Conservation (phyloP, 306 rosid genomes). For the Morella rubra region DNA sequence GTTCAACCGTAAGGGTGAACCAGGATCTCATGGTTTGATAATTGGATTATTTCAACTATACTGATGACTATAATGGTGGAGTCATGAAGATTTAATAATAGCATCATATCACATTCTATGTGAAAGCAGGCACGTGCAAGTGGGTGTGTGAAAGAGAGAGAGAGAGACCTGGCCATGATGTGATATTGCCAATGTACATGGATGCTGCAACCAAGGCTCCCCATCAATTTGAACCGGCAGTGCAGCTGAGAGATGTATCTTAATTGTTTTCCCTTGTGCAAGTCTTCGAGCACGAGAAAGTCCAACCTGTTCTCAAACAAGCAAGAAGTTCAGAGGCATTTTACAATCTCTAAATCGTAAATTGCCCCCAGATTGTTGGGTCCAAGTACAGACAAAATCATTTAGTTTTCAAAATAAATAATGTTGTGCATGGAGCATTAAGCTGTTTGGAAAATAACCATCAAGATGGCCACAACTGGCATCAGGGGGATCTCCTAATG, state of each 20-base stretch:
- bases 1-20: neutral
- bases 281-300: slow-evolving; percentile 98
- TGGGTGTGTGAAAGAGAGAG: slow-evolving; percentile 9
- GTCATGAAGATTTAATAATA: neutral
- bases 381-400: neutral
- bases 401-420: neutral
- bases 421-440: neutral
- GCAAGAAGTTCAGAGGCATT: slow-evolving; percentile 23
- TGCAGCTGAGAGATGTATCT: slow-evolving; percentile 70
- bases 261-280: slow-evolving; percentile 92
- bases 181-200: slow-evolving; percentile 70
- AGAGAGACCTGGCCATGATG: slow-evolving; percentile 92
- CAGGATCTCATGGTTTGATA: neutral
- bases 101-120: neutral
- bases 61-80: neutral
- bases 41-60: neutral
- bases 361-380: neutral
- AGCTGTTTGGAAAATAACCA: neutral
- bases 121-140: neutral
- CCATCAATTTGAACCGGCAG: slow-evolving; percentile 98
- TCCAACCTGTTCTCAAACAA: slow-evolving; percentile 65
- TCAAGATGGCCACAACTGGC: neutral
- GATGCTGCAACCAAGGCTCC: slow-evolving; percentile 91
- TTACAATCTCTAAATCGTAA: slow-evolving; percentile 9
- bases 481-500: neutral